Base-by-base conservation (phyloP, 257 asterid genomes). In the Solanum pinnatisectum region DNA sequence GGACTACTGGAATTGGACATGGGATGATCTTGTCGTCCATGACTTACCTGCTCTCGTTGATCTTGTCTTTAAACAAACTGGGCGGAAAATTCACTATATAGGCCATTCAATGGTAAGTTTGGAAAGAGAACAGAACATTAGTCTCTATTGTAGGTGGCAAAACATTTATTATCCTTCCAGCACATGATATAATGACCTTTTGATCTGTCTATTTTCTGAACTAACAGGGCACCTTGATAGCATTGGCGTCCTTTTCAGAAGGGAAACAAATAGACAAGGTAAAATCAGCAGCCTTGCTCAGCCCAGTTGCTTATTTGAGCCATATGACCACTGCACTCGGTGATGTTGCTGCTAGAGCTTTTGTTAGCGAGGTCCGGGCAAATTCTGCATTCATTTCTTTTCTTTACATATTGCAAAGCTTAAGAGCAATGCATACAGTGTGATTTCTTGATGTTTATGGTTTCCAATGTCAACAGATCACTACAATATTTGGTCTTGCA, bases 261-360 rank as follows among this genome's bases (percentile, higher is more conserved):
- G 96, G 99, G 84, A 94, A 83, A 87, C 91, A 91, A 30, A 15
- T 93, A 6, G 98, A 95, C 82, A 96, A 93, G 94, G 92, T 96
- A 20, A 93, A 82, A 90, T 96, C 99, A 4, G 99, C 98, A 25
- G 95, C 89, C 10, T 84, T 96, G 90, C 79, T 96, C 37, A 93
- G 98, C 93, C 99, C 99, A n/a, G 89, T 95, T 77, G 99, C 99
- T 15, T 96, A 94, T 82, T 91, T 96, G 37, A 95, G 94, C 89
- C 98, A 96, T 33, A 95, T 96, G 96, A 93, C 91, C 83, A 95
- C 98, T 60, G 90, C 92, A 9, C 92, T 95, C 27, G 97, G 95
- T 20, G 93, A 89, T 87, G 88, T 91, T 23, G 90, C 93, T 23
- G 96, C 98, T 86, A 90, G 73, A 90, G 72, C 94, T 84, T 96